Evolutionary conservation across 2,329 filamentous ascomycete genomes (phyloP).

Genomic region (Alternaria atra): DNA sequence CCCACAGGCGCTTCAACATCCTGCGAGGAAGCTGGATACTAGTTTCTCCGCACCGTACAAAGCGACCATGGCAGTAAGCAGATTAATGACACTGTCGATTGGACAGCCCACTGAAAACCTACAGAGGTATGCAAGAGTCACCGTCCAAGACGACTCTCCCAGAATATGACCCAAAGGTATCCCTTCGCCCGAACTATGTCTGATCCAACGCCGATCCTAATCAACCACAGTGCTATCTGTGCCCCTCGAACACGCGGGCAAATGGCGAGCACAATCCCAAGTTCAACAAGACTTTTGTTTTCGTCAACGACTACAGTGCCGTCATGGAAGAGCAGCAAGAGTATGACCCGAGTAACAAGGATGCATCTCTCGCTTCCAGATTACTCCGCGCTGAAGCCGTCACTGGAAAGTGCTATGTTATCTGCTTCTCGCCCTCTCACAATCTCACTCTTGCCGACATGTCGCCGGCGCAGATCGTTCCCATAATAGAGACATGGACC

Average conservation of each 20-base stretch:
- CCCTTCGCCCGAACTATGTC: constrained; percentile 9
- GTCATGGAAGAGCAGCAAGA: constrained; percentile 92
- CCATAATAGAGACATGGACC: constrained; percentile 90
- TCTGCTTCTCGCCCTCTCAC: constrained; percentile 92
- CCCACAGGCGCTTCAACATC: constrained; percentile 92
- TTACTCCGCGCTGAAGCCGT: constrained; percentile 86
- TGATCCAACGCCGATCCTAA: constrained; percentile 26
- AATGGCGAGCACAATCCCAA: constrained; percentile 86
- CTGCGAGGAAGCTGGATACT: constrained; percentile 90
- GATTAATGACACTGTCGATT: background rate
- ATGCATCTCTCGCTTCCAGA: constrained; percentile 70
- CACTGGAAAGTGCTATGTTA: constrained; percentile 94
- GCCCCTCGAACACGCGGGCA: constrained; percentile 88
- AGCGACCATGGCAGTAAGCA: constrained; percentile 95
- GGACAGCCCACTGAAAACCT: constrained; percentile 17
- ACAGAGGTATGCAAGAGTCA: constrained; percentile 59
- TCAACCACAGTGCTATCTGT: constrained; percentile 80
- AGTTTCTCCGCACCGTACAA: constrained; percentile 94
- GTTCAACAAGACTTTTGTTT: constrained; percentile 88
- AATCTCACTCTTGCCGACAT: constrained; percentile 94
- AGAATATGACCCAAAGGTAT: constrained; percentile 75
- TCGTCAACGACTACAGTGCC: constrained; percentile 97
- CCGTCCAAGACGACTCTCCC: constrained; percentile 65
- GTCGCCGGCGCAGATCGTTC: constrained; percentile 75
- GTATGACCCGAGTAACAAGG: constrained; percentile 67